Evolutionary conservation across 805 yeast species (phyloP), one percentile per base, ranked within the genome.

Genomic region (Kurtzmaniella fragi): DNA sequence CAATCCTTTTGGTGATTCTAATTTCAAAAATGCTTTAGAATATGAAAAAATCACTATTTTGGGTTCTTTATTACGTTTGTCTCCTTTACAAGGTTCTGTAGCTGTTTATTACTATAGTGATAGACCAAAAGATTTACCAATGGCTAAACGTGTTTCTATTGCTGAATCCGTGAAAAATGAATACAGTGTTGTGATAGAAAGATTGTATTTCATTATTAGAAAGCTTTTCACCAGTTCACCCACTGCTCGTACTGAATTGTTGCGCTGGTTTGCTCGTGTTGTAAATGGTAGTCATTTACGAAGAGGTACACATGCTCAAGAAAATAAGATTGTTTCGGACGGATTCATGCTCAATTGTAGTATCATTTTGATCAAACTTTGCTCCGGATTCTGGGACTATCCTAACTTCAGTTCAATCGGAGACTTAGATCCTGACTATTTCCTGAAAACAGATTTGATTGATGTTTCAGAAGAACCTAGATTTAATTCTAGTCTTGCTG

Each of bases 201-300:
- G 86, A 40, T 67, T 89, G 31, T 88, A 86, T 53, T 72, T 67
- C 46, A 77, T 93, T 30, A 61, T 81, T 38, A 84, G 90, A 54
- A 80, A 76, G 50, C 71, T 93, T 33, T 75, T 93, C 11, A 72
- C 98, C 45, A 86, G 88, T 0, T 79, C 88, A 4, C 63, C 74
- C 0, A 63, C 66, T 10, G 75, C 95, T 0, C 75, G 98, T 44
- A 65, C 67, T 28, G 80, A 67, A 31, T 53, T 90, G 36, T 62
- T 93, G 48, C 62, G 70, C 35, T 89, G 82, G 70, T 79, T 90
- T 59, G 83, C 85, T 1, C 73, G 72, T 20, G 71, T 88, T 31
- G 75, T 87, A n/a, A 86, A 91, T 51, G 71, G 76, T 37, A 89
- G 90, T 56, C 97, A 89, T 59, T 73, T 87, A 48, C 79, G 98